These are phyloP conservation scores for Fusarium illudens DNA, from an alignment of 2,329 filamentous ascomycete species.

Conservation along the genomic window DNA sequence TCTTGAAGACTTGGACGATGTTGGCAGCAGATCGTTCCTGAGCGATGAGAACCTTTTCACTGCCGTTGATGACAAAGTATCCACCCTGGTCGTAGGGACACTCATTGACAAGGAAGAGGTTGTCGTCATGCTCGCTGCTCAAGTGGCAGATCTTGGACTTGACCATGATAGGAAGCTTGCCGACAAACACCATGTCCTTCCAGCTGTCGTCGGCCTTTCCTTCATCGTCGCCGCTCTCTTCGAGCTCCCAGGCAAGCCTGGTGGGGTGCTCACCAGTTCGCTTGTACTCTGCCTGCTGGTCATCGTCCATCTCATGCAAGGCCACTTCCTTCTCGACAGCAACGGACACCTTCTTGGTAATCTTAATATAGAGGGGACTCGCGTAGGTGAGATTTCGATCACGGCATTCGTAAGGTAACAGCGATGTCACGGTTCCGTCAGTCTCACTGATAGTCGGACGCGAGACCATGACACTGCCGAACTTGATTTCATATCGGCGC, in stretches of 20 bases:
- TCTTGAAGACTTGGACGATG: constrained; percentile 99
- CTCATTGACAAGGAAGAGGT: constrained; percentile 91
- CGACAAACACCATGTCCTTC: constrained; percentile 84
- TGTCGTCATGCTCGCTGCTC: constrained; percentile 82
- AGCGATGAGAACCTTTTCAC: constrained; percentile 97
- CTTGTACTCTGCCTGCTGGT: constrained; percentile 64
- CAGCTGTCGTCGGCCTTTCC: constrained; percentile 62
- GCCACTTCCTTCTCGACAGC: constrained; percentile 79
- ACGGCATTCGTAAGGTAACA: constrained; percentile 94
- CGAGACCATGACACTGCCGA: constrained; percentile 88
- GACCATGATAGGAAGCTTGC: constrained; percentile 96
- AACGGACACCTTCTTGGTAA: constrained; percentile 84
- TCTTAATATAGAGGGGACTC: constrained; percentile 87
- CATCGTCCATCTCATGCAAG: constrained; percentile 73
- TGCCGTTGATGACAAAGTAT: constrained; percentile 99
- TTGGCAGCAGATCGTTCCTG: constrained; percentile 98
- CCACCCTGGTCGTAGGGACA: constrained; percentile 98
- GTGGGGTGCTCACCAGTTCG: constrained; percentile 66
- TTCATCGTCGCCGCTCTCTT: constrained; percentile 62
- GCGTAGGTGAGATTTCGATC: constrained; percentile 96
- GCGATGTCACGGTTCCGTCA: constrained; percentile 84
- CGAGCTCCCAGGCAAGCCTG: constrained; percentile 68
- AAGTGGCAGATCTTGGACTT: constrained; percentile 96
- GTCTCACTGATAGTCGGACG: constrained; percentile 92
- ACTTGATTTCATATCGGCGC: constrained; percentile 93